Conservation (phyloP, 257 asterid species). For the Nicotiana attenuata region DNA sequence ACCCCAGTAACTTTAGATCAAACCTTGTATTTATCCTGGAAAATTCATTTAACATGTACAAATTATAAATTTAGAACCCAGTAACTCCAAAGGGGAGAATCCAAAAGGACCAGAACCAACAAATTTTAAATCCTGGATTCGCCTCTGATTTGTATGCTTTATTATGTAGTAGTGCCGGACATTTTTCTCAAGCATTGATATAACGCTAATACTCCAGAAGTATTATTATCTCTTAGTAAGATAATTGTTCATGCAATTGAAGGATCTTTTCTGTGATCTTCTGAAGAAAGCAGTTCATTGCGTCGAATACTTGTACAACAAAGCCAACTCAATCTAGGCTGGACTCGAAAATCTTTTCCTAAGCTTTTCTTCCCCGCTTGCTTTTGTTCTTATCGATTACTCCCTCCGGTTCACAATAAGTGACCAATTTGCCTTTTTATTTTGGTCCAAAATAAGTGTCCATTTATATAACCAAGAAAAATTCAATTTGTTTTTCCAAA, state of each 20-base stretch:
- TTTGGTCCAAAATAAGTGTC: too few species aligned
- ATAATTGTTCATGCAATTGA: not conserved
- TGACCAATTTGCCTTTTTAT: too few species aligned
- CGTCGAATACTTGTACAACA: not conserved
- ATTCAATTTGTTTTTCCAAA: too few species aligned
- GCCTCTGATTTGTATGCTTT: not conserved
- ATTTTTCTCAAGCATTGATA: not conserved
- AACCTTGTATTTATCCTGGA: too few species aligned
- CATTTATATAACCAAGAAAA: too few species aligned
- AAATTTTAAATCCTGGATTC: too few species aligned
- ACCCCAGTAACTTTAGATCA: too few species aligned
- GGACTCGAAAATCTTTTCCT: not conserved
- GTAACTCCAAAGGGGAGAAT: too few species aligned
- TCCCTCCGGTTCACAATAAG: too few species aligned
- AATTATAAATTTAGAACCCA: too few species aligned
- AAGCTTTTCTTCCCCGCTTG: not conserved
- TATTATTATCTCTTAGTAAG: not conserved
- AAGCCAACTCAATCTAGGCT: not conserved
- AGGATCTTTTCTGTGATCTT: not conserved
- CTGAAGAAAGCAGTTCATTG: not conserved
- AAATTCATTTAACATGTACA: too few species aligned
- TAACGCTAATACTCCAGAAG: not conserved
- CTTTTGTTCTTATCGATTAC: not conserved
- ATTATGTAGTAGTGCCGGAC: not conserved
- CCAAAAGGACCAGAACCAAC: too few species aligned